Base-by-base conservation (phyloP, 192 early-diverging fungal species). In the Pilaira anomala region DNA sequence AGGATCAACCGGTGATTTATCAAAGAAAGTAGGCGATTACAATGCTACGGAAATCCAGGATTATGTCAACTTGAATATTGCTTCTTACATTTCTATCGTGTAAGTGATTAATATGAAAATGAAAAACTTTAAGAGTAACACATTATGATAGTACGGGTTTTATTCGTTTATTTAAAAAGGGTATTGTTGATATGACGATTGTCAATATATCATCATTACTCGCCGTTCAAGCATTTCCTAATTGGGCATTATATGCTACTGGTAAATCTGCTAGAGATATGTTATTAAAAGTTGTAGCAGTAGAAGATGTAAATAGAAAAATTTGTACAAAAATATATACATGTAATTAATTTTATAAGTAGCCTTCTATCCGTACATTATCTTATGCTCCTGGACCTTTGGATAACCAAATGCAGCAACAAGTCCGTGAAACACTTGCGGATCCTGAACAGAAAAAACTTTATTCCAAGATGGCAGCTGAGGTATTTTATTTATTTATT, bases 311-410 rank as follows among this genome's bases (percentile, higher is more conserved):
- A 51, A 41, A 44, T 29, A 75, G 69, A 54, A 42, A 78, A 36
- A 71, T 88, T 46, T 82, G n/a, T n/a, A n/a, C n/a, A n/a, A 86
- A 58, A 21, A 56, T 14, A 33, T 8, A 40, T 21, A 33, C 33
- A 9, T 36, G 11, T 33, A 36, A n/a, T n/a, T n/a, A 9, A 36
- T 36, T 36, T 36, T 9, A 9, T 9, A 9, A 1, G 4, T 36
- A 36, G 33, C 33, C 33, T 36, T 36, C 48, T 33, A 39, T 68
- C 7, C 50, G 60, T 7, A 81, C 86, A 13, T 75, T 96, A 40
- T 92, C 78, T 62, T 96, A 96, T 75, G 91, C 93, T 2, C 93
- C 93, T 2, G 93, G 93, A 13, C 93, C 93, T 29, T 71, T 96
- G 53, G 90, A 93, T 46, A 91, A 87, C 49, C 79, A 86, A 33